These are phyloP conservation scores for Aspergillus bertholletiae DNA, from an alignment of 495 filamentous ascomycete genomes.

Conservation along the genomic window DNA sequence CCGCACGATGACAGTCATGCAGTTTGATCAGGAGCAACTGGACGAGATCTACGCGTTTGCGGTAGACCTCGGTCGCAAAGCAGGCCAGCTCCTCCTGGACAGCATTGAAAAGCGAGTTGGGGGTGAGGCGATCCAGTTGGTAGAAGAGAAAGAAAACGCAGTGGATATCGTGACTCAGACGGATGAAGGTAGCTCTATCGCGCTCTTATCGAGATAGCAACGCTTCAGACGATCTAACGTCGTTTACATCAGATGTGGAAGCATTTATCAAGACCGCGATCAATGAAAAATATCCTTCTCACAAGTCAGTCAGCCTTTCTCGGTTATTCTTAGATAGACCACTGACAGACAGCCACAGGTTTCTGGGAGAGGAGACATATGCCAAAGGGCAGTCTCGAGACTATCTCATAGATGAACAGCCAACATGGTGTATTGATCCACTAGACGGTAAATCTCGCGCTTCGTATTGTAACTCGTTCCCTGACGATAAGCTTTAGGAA, in stretches of 20 bases:
- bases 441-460: slow-evolving; percentile 48
- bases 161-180: slow-evolving; percentile 72
- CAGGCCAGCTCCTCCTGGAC: slow-evolving; percentile 56
- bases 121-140: slow-evolving; percentile 21
- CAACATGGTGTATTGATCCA: slow-evolving; percentile 70
- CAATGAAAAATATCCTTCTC: slow-evolving; percentile 51
- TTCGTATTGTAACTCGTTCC: neutral
- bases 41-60: slow-evolving; percentile 65
- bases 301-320: slow-evolving; percentile 46
- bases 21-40: slow-evolving; percentile 40
- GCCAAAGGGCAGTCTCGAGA: slow-evolving; percentile 53
- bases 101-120: slow-evolving; percentile 41
- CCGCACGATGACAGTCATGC: neutral
- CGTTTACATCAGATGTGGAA: slow-evolving; percentile 55
- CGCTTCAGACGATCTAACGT: slow-evolving; percentile 35
- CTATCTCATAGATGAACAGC: slow-evolving; percentile 57
- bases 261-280: slow-evolving; percentile 58
- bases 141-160: slow-evolving; percentile 58
- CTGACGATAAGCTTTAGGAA: slow-evolving; percentile 27
- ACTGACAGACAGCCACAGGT: slow-evolving; percentile 33
- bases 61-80: slow-evolving; percentile 58
- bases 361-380: slow-evolving; percentile 70
- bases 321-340: neutral
- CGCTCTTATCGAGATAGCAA: slow-evolving; percentile 3
- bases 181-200: slow-evolving; percentile 52